phyloP scores from a whole-genome alignment of 2,329 filamentous ascomycete genomes.

The Metarhizium rileyi region DNA sequence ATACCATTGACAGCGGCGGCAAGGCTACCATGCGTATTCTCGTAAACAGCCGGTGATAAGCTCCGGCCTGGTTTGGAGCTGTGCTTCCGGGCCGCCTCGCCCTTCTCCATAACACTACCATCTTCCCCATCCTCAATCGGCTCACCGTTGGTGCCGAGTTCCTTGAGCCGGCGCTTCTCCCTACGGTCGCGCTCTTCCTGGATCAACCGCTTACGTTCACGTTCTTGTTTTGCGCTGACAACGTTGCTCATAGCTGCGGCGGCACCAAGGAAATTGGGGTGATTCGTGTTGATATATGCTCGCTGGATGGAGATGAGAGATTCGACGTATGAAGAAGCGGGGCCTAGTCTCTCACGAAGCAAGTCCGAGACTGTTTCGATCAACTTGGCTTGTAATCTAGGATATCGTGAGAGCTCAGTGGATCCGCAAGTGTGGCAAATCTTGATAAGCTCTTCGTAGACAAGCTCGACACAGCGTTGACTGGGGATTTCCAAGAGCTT shows the following conservation, averaged over 20 bases:
- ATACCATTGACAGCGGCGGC: slow-evolving; percentile 57
- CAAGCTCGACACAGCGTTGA: slow-evolving; percentile 92
- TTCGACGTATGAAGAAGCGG: slow-evolving; percentile 83
- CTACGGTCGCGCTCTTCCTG: slow-evolving; percentile 81
- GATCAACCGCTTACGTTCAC: slow-evolving; percentile 70
- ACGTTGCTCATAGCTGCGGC: slow-evolving; percentile 97
- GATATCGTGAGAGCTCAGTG: slow-evolving; percentile 84
- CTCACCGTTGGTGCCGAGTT: slow-evolving; percentile 74
- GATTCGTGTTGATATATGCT: slow-evolving; percentile 98
- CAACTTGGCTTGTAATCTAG: slow-evolving; percentile 86
- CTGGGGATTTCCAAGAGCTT: slow-evolving; percentile 91
- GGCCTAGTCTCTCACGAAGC: slow-evolving; percentile 81
- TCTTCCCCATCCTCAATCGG: slow-evolving; percentile 58
- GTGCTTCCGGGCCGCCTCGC: slow-evolving; percentile 34
- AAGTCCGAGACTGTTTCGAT: slow-evolving; percentile 98
- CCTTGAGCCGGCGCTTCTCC: slow-evolving; percentile 73
- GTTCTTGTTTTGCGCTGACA: slow-evolving; percentile 88
- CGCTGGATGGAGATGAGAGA: slow-evolving; percentile 95
- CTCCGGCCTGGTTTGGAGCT: slow-evolving; percentile 49
- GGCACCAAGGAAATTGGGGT: slow-evolving; percentile 95
- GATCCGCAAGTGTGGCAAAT: slow-evolving; percentile 98
- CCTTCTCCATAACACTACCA: slow-evolving; percentile 36
- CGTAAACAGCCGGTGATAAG: slow-evolving; percentile 70
- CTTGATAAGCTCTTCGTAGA: slow-evolving; percentile 98
- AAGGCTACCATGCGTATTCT: slow-evolving; percentile 53